Base-by-base conservation (phyloP, 331 rosid species). In the Dryas integrifolia region DNA sequence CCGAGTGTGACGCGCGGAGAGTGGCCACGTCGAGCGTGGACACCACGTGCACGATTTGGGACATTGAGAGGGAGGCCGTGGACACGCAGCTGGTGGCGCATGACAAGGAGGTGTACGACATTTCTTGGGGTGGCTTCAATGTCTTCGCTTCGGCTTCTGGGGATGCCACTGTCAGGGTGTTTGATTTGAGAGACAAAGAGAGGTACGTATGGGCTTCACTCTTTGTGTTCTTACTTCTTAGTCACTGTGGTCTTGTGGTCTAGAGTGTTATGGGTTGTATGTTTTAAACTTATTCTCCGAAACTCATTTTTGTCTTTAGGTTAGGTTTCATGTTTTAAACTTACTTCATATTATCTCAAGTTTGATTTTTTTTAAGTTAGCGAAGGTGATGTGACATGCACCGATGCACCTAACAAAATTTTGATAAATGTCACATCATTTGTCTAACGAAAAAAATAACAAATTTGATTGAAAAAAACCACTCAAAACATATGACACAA, bases 81-180 rank as follows among this genome's bases (percentile, higher is more conserved):
- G 91, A 87, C 16, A 71, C 86, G 3, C 90, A 87, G 13, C 30
- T 89, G 43, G 96, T 89, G 66, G 96, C 92, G 11, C 96, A 87
- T 30, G 96, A 89, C 65, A 89, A 89, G 30, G 89, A 89, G 69
- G 96, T 89, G n/a, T 85, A 78, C 7, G 92, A 87, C 64, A 87
- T 89, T 18, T 89, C 89, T 3, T 85, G 92, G 92, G 92, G 96
- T 5, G 92, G 92, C 16, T 64, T 78, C 61, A 83, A 89, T 24
- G 86, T 85, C 1, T 89, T 85, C 65, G 96, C 96, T 63, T 89
- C 92, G 0, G 90, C 85, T 6, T 89, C 96, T 1, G 96, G 88
- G 1, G 96, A 89, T 52, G 96, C 92, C n/a, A 87, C 96, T 2
- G 69, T 89, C 5, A 68, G 96, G 69, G 87, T 89, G 21, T 89